Evolutionary conservation across 495 filamentous ascomycete genomes (phyloP).

Genomic region (Tuber brumale): DNA sequence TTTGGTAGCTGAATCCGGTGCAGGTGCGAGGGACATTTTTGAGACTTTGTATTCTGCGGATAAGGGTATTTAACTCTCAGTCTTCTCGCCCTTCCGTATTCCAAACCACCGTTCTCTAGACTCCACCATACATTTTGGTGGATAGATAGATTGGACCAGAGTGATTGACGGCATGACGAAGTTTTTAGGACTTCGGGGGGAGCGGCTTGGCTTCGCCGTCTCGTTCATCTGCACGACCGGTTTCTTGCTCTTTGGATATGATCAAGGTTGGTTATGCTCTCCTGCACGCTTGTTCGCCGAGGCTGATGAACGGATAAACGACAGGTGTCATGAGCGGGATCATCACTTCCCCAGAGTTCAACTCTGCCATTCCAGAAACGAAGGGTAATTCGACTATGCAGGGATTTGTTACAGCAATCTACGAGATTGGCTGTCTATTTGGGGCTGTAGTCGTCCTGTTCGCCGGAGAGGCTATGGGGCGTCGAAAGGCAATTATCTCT

Average conservation of each 20-base stretch:
- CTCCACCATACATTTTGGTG: background rate
- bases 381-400: slow-evolving; percentile 64
- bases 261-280: slow-evolving; percentile 47
- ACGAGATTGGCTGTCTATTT: slow-evolving; percentile 69
- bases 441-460: slow-evolving; percentile 66
- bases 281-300: slow-evolving; percentile 15
- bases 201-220: slow-evolving; percentile 56
- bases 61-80: background rate
- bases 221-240: slow-evolving; percentile 65
- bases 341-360: slow-evolving; percentile 66
- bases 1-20: background rate
- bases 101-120: background rate
- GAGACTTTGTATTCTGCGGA: background rate
- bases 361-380: slow-evolving; percentile 61
- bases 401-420: slow-evolving; percentile 74
- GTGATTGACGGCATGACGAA: slow-evolving; percentile 6
- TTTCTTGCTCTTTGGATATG: slow-evolving; percentile 66
- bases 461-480: slow-evolving; percentile 62
- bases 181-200: slow-evolving; percentile 60
- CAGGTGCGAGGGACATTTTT: background rate
- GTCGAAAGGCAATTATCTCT: slow-evolving; percentile 54
- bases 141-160: background rate
- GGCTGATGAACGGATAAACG: slow-evolving; percentile 28
- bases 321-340: slow-evolving; percentile 72
- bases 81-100: background rate